These are phyloP conservation scores for Ensete glaucum DNA, from an alignment of 176 grass and related monocot species.

Conservation along the genomic window DNA sequence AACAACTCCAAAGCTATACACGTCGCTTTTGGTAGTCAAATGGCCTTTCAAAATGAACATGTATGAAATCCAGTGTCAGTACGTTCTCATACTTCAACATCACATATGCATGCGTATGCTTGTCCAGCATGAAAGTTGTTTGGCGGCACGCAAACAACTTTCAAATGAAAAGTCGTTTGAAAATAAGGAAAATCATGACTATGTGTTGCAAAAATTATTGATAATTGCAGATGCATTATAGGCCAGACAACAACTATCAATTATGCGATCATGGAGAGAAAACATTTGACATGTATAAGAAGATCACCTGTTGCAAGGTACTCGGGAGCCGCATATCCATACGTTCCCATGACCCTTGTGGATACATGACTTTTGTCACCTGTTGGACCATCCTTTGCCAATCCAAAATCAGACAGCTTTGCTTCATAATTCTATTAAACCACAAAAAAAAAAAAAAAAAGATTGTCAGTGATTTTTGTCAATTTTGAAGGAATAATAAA, in stretches of 20 bases:
- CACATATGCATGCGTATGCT: neutral
- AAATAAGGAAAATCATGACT: no score
- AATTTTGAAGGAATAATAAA: neutral
- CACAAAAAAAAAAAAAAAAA: neutral
- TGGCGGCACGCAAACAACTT: no score
- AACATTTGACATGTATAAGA: neutral
- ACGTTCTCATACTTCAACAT: neutral
- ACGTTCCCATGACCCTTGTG: constrained; percentile 86
- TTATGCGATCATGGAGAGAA: neutral
- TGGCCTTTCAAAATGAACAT: constrained; percentile 42
- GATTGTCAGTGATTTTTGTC: constrained; percentile 1
- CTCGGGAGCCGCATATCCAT: constrained; percentile 89
- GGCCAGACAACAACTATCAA: neutral
- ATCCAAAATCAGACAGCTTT: constrained; percentile 88
- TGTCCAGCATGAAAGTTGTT: neutral
- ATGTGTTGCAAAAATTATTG: no score
- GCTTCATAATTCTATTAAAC: constrained; percentile 62
- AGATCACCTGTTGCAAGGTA: constrained; percentile 86
- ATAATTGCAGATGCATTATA: neutral
- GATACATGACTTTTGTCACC: constrained; percentile 94
- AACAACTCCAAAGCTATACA: constrained; percentile 88
- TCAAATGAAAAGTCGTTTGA: no score
- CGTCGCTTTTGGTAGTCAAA: constrained; percentile 82
- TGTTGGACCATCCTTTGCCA: constrained; percentile 86
- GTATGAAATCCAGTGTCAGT: neutral